Base-by-base conservation (phyloP, 2,329 filamentous ascomycete genomes). In the Alternaria sp. region DNA sequence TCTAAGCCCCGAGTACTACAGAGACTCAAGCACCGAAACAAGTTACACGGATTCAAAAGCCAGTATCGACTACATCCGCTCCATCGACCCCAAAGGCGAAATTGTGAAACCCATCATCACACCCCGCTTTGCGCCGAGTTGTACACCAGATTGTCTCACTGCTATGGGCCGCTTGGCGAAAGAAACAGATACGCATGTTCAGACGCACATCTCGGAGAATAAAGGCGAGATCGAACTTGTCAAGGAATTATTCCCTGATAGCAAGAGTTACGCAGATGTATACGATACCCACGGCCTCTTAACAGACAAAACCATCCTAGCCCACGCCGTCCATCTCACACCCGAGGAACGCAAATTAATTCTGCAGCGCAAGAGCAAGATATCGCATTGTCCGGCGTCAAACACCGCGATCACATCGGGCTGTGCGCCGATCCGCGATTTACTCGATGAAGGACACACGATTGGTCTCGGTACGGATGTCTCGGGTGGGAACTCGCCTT, bases 141-240 rank as follows among this genome's bases (percentile, higher is more conserved):
- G 87, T 70, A 83, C 84, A 0, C 60, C 73, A 1, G 76, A 79
- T 65, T 83, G 87, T n/a, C 86, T 98, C 76, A 70, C 76, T 0
- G 83, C 81, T 0, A 85, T 97, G 5, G 92, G 90, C 0, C 75
- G 81, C 1, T 80, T 97, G 6, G 90, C 91, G 6, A 79, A 80
- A 7, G 84, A 89, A 56, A 88, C 86, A 4, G 81, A 84, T 25
- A 82, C 95, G 4, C 90, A 91, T 0, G 85, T 94, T 40, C 95
- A 98, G 82, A 97, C 95, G 7, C 95, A 98, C 81, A 88, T 98
- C 58, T 91, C 90, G 0, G 95, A 98, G 78, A 97, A 97, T 79
- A 82, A 81, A 12, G 82, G 83, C 69, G 95, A 98, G 81, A 83
- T 95, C 40, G 83, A 82, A 4, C 86, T 97, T 0, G 94, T 97